These are phyloP conservation scores for Ilyonectria robusta DNA, from an alignment of 2,329 filamentous ascomycete species.

Conservation along the genomic window DNA sequence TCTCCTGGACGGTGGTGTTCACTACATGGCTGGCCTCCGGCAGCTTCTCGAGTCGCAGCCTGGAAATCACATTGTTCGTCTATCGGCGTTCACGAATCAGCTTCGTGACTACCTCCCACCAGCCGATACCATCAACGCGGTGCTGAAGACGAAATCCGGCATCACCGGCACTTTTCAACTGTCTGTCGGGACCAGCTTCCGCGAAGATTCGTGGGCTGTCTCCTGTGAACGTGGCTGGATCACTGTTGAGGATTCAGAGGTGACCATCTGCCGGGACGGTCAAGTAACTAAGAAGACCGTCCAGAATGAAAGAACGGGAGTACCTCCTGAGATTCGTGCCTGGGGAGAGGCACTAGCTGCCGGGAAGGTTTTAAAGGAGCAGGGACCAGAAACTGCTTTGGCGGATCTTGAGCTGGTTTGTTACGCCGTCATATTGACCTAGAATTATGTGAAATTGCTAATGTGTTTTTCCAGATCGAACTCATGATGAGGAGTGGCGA, in stretches of 20 bases:
- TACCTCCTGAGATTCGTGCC: slow-evolving; percentile 15
- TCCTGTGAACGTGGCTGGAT: slow-evolving; percentile 10
- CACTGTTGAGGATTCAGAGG: slow-evolving; percentile 5
- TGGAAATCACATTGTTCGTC: slow-evolving; percentile 13
- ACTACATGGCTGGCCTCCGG: slow-evolving; percentile 31
- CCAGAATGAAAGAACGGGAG: slow-evolving; percentile 13
- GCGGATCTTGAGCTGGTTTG: slow-evolving; percentile 11
- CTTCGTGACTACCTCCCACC: slow-evolving; percentile 25
- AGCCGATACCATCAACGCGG: slow-evolving; percentile 24
- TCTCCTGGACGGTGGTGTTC: slow-evolving; percentile 33
- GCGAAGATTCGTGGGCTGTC: slow-evolving; percentile 12
- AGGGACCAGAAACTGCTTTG: slow-evolving; percentile 10
- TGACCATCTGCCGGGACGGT: not conserved
- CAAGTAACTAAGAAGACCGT: not conserved
- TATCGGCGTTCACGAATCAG: slow-evolving; percentile 24
- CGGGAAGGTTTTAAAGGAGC: not conserved
- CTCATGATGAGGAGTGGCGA: no score
- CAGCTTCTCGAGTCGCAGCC: slow-evolving; percentile 12
- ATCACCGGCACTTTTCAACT: slow-evolving; percentile 12
- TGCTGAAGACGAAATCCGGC: slow-evolving; percentile 6
- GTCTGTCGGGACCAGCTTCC: not conserved
- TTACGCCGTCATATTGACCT: no score
- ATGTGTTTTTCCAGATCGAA: no score
- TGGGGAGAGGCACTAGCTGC: slow-evolving; percentile 4
- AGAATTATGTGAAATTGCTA: slow-evolving; percentile 5